A percentile compares a stretch with the other conserved stretches of the same genome.
phyloP scores from a whole-genome alignment of 1,139 yeast genomes.

The Candida tetrigidarum region DNA sequence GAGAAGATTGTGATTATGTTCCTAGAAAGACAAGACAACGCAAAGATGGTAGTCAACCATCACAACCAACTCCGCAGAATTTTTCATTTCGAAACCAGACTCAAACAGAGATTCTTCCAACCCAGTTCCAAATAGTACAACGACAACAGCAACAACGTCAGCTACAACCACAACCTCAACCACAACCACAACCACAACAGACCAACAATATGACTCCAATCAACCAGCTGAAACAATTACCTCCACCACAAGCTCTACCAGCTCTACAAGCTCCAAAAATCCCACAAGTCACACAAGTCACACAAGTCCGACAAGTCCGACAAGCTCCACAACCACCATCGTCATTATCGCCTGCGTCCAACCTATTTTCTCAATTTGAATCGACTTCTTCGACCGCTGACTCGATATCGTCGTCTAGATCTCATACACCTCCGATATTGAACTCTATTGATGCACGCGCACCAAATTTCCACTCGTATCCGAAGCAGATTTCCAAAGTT shows the following conservation, averaged over 20 bases:
- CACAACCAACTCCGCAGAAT: neutral
- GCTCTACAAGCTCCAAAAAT: too few relatives aligned
- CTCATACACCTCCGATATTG: conserved; percentile 12
- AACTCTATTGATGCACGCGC: conserved; percentile 20
- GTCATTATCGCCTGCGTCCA: neutral
- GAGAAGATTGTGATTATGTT: conserved; percentile 45
- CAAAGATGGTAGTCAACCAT: conserved; percentile 1
- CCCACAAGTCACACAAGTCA: too few relatives aligned
- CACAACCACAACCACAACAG: neutral
- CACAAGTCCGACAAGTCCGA: too few relatives aligned
- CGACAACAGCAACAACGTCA: neutral
- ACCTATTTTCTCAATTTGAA: conserved; percentile 1
- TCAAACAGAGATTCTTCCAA: too few relatives aligned
- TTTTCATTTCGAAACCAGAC: conserved; percentile 5
- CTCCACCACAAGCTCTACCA: too few relatives aligned
- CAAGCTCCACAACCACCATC: neutral
- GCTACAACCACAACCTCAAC: neutral
- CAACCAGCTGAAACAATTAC: too few relatives aligned
- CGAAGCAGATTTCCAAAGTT: conserved; percentile 20
- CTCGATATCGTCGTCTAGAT: conserved; percentile 2
- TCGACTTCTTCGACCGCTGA: neutral
- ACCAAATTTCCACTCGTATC: conserved; percentile 21
- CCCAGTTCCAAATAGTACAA: neutral
- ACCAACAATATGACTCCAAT: neutral
- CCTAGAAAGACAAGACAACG: conserved; percentile 42